A percentile compares a stretch with the other conserved stretches of the same genome.
Evolutionary conservation across 208 protist genomes (phyloP).

Genomic region (Acanthamoeba culbertsoni): DNA sequence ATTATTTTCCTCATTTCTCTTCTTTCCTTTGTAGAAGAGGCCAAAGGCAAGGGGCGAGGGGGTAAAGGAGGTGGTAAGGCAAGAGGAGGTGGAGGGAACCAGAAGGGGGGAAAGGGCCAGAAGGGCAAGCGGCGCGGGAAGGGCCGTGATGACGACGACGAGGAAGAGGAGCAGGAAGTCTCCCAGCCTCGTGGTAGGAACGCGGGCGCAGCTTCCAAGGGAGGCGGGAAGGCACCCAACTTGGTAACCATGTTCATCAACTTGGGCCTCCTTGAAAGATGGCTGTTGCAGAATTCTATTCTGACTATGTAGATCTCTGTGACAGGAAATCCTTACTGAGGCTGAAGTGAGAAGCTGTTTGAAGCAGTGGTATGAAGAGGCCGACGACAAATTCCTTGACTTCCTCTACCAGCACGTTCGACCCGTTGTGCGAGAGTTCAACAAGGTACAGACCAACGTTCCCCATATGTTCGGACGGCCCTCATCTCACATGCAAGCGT

Average conservation of each 20-base stretch:
- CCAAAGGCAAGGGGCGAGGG: not conserved
- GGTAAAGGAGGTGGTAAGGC: not conserved
- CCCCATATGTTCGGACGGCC: too few species aligned
- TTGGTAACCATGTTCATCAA: too few species aligned
- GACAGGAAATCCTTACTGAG: not conserved
- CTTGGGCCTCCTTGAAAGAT: too few species aligned
- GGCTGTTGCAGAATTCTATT: not conserved
- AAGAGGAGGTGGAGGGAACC: not conserved
- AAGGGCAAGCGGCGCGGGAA: constrained; percentile 7
- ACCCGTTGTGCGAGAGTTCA: not conserved
- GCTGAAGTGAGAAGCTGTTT: not conserved
- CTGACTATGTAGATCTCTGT: not conserved
- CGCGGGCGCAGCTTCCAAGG: not conserved
- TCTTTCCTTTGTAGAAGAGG: not conserved
- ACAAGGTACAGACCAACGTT: constrained; percentile 20
- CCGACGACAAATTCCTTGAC: not conserved
- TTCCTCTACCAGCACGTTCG: not conserved
- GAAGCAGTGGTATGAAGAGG: constrained; percentile 53
- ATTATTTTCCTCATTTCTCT: not conserved
- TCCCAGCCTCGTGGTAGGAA: not conserved
- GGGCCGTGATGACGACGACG: not conserved
- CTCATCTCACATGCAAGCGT: too few species aligned
- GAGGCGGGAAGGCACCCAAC: not conserved
- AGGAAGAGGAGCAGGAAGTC: not conserved
- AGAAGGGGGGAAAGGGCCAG: not conserved